Evolutionary conservation across 1,284 basidiomycete species (phyloP).

Genomic region (Leccinum huronense): DNA sequence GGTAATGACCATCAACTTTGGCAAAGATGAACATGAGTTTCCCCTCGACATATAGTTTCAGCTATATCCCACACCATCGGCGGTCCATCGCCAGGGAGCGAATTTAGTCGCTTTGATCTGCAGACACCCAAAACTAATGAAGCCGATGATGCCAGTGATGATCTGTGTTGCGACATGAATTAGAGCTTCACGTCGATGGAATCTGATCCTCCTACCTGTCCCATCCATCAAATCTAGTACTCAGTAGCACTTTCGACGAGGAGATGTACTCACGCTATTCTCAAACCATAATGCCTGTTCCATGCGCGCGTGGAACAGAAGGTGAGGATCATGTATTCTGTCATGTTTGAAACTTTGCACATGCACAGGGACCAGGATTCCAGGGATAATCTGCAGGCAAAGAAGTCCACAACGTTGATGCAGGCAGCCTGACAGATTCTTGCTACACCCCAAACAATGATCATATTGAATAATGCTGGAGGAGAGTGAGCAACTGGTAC

Average conservation of each 20-base stretch:
- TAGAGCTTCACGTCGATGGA: background rate
- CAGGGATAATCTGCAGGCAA: constrained; percentile 62
- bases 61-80: constrained; percentile 50
- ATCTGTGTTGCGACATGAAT: constrained; percentile 45
- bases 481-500: background rate
- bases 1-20: constrained; percentile 73
- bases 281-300: constrained; percentile 73
- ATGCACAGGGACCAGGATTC: too few species aligned
- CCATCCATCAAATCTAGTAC: constrained; percentile 55
- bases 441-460: constrained; percentile 65
- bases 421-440: constrained; percentile 69
- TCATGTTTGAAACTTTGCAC: constrained; percentile 77
- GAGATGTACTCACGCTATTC: constrained; percentile 61
- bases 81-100: constrained; percentile 67
- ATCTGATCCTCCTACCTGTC: constrained; percentile 34
- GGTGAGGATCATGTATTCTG: constrained; percentile 74
- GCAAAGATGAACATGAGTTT: constrained; percentile 15
- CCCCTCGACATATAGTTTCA: background rate
- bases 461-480: constrained; percentile 59
- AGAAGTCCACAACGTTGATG: constrained; percentile 65
- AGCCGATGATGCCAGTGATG: constrained; percentile 63
- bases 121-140: constrained; percentile 66
- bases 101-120: constrained; percentile 56
- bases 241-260: background rate
- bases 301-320: constrained; percentile 76